Base-by-base conservation (phyloP, 495 filamentous ascomycete species). In the Rusavskia elegans region DNA sequence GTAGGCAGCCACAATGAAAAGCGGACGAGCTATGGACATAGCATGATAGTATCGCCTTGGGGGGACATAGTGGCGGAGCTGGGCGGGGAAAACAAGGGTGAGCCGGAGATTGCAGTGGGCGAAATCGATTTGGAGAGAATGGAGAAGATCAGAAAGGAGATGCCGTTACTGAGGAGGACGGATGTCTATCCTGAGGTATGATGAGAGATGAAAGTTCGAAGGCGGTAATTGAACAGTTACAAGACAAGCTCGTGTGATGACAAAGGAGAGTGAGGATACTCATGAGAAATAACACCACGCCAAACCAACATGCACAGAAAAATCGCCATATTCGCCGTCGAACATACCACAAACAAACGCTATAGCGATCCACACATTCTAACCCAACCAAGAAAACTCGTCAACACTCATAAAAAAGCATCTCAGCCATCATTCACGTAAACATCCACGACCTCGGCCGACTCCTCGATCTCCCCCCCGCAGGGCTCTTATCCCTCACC, bases 1-100 rank as follows among this genome's bases (percentile, higher is more conserved):
- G 79, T 80, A 27, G 85, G 85, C 17, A 60, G 59, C 17, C 90
- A 98, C 64, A 89, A 87, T 61, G 82, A 83, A 59, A 83, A 80
- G 62, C 68, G 90, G 45, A 70, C 71, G 25, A 93, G 86, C 68
- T 96, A 94, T 66, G 92, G 92, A 1, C 83, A 89, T 64, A 84
- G 86, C 46, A 82, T 94, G 74, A 82, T 95, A 37, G 73, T 96
- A 17, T 80, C 83, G 59, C 90, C 90, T 0, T 95, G 90, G 90
- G 90, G 90, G 0, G 74, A 77, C 44, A 73, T 96, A 3, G 44
- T 92, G 21, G 74, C 79, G 1, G 71, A 81, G 56, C 65, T 89
- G 30, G 74, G 55, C 68, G 79, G 57, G 62, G 77, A 66, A 40
- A 60, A 67, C 25, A 64, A 66, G 50, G 52, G 53, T 29, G 71